Conservation (phyloP, 148 eudicot species). For the Dysphania ambrosioides region DNA sequence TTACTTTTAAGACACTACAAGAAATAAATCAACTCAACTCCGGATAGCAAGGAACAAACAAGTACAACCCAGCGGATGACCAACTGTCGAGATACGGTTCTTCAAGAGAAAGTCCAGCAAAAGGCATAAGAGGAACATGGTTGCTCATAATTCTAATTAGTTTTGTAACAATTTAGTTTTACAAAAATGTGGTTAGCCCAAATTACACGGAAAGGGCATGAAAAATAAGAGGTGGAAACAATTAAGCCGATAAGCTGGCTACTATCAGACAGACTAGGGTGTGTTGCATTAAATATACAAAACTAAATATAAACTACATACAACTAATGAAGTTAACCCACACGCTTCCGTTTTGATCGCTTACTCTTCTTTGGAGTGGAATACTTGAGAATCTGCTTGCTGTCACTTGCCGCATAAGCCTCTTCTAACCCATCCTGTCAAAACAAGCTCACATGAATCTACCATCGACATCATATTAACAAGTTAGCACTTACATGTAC, state of each 20-base stretch:
- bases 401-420: conserved; percentile 58
- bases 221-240: conserved; percentile 19
- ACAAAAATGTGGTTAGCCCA: conserved; percentile 36
- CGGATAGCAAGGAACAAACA: not conserved
- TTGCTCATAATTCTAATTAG: conserved; percentile 16
- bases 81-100: not conserved
- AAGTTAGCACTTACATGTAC: not conserved
- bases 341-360: conserved; percentile 85
- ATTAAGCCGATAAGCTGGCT: conserved; percentile 37
- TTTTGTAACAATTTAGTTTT: conserved; percentile 11
- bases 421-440: conserved; percentile 56
- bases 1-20: not conserved
- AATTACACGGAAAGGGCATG: conserved; percentile 19
- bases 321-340: conserved; percentile 49
- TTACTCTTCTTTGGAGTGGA: conserved; percentile 77
- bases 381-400: conserved; percentile 60
- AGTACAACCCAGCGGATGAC: not conserved
- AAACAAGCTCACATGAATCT: conserved; percentile 8
- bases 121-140: not conserved
- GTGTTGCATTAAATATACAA: conserved; percentile 38
- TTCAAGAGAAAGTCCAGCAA: not conserved
- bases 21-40: not conserved
- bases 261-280: conserved; percentile 41
- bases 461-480: not conserved
- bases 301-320: conserved; percentile 39